A percentile compares a stretch with the other conserved stretches of the same genome.
Evolutionary conservation across 2,329 filamentous ascomycete species (phyloP).

Genomic region (Aspergillus transmontanensis): DNA sequence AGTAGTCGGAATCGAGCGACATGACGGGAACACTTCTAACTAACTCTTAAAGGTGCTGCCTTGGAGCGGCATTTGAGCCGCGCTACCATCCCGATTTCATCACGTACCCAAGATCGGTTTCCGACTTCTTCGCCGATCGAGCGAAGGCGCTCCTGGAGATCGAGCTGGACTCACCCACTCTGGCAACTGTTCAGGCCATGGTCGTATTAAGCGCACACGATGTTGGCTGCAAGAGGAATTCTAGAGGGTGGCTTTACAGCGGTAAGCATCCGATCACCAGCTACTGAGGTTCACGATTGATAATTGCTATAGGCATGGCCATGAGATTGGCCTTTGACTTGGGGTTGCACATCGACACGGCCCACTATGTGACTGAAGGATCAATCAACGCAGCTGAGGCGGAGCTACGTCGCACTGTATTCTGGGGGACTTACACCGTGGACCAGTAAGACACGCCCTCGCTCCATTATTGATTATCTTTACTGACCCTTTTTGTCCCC

Average conservation of each 20-base stretch:
- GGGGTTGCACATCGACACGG: slow-evolving; percentile 33
- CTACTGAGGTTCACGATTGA: not conserved
- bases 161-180: slow-evolving; percentile 46
- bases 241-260: slow-evolving; percentile 47
- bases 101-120: slow-evolving; percentile 37
- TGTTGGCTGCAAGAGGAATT: slow-evolving; percentile 37
- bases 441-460: slow-evolving; percentile 8
- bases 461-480: not conserved
- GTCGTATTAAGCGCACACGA: slow-evolving; percentile 46
- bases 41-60: slow-evolving; percentile 10
- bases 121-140: slow-evolving; percentile 41
- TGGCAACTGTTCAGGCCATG: slow-evolving; percentile 48
- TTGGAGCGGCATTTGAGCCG: slow-evolving; percentile 34
- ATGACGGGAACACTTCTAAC: not conserved
- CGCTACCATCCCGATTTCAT: slow-evolving; percentile 34
- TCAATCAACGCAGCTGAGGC: slow-evolving; percentile 19
- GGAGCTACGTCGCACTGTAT: slow-evolving; percentile 35
- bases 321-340: slow-evolving; percentile 32
- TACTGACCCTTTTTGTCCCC: not conserved
- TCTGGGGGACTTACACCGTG: slow-evolving; percentile 38
- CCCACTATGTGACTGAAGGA: slow-evolving; percentile 17
- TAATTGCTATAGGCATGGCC: slow-evolving; percentile 21
- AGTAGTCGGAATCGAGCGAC: accelerated
- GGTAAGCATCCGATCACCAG: slow-evolving; percentile 25
- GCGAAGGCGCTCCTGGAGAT: slow-evolving; percentile 45